A percentile compares a stretch with the other conserved stretches of the same genome.
These are phyloP conservation scores for Scheffersomyces amazonensis DNA, from an alignment of 805 yeast genomes.

Conservation along the genomic window DNA sequence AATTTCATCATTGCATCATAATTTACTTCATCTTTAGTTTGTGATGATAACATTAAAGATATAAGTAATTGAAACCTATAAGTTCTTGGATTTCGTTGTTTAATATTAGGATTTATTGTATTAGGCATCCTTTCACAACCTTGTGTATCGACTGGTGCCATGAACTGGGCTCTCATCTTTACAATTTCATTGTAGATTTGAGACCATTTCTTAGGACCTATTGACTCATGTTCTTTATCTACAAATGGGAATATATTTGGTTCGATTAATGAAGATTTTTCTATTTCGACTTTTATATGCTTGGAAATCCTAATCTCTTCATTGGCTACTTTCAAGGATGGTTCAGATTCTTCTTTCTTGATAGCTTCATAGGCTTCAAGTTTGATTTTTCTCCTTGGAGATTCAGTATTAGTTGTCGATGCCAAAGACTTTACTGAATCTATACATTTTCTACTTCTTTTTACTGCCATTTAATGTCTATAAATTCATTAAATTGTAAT, in stretches of 20 bases:
- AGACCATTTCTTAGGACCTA: slow-evolving; percentile 46
- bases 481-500: too few species aligned
- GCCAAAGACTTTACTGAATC: not conserved
- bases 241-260: slow-evolving; percentile 10
- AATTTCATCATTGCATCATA: slow-evolving; percentile 66
- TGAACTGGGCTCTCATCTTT: slow-evolving; percentile 59
- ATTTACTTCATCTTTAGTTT: slow-evolving; percentile 87
- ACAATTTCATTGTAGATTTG: slow-evolving; percentile 59
- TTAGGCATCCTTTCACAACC: slow-evolving; percentile 72
- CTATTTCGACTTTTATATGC: slow-evolving; percentile 7
- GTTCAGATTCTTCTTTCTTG: too few species aligned
- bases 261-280: not conserved
- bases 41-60: slow-evolving; percentile 84
- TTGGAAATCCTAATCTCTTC: not conserved
- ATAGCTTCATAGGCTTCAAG: not conserved
- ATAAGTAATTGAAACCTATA: slow-evolving; percentile 73
- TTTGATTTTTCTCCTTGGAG: not conserved
- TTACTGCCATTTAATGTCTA: not conserved
- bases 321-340: too few species aligned
- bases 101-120: slow-evolving; percentile 35
- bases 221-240: slow-evolving; percentile 2
- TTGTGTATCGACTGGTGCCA: slow-evolving; percentile 86
- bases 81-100: slow-evolving; percentile 27
- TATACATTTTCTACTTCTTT: not conserved
- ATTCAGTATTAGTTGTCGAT: not conserved